phyloP scores from a whole-genome alignment of 805 yeast species.

The Yarrowia sp. region DNA sequence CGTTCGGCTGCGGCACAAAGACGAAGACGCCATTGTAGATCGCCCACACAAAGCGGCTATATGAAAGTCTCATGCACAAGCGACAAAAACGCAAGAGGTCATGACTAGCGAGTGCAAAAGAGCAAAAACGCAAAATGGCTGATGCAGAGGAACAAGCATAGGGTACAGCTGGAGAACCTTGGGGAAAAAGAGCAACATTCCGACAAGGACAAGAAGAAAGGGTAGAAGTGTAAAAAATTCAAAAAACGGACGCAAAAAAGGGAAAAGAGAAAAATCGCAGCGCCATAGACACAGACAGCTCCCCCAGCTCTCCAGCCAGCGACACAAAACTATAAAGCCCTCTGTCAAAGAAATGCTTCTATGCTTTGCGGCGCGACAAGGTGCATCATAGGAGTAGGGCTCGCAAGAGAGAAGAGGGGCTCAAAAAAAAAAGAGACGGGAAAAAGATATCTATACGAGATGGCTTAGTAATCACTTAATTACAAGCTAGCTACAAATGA shows the following conservation, averaged over 20 bases:
- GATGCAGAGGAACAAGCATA: conserved; percentile 13
- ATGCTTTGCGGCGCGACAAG: conserved; percentile 34
- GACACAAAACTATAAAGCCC: not conserved
- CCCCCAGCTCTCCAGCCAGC: not conserved
- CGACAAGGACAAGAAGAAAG: conserved; percentile 5
- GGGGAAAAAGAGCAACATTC: conserved; percentile 24
- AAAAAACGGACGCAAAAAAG: not conserved
- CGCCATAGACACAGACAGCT: not conserved
- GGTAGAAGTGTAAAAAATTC: conserved; percentile 1
- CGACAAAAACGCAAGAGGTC: conserved; percentile 24
- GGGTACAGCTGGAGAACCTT: conserved; percentile 5
- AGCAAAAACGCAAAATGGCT: conserved; percentile 1
- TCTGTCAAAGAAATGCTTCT: conserved; percentile 14
- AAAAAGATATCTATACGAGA: no score
- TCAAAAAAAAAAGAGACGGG: no score
- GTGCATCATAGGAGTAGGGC: conserved; percentile 32
- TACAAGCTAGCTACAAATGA: not conserved
- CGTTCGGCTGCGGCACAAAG: conserved; percentile 36
- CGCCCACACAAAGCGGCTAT: conserved; percentile 36
- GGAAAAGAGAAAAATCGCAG: not conserved
- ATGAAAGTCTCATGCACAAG: conserved; percentile 32
- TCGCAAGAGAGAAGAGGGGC: not conserved
- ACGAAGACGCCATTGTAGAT: conserved; percentile 35
- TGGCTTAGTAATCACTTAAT: no score
- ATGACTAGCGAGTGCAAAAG: conserved; percentile 30